These are phyloP conservation scores for Magnusiomyces fungicola DNA, from an alignment of 1,139 yeast species.

Conservation along the genomic window DNA sequence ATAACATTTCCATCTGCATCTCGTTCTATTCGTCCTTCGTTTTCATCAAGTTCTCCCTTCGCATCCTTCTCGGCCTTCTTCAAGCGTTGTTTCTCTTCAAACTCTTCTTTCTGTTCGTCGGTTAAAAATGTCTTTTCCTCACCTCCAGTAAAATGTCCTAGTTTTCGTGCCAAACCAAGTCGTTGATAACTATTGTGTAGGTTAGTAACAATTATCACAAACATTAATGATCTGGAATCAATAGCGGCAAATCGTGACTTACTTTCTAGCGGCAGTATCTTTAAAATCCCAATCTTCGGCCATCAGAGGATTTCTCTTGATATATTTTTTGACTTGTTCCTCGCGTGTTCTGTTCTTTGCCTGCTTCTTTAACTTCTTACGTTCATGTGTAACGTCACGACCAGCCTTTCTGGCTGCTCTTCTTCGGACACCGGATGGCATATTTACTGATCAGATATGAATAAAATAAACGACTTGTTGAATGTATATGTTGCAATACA, in stretches of 20 bases:
- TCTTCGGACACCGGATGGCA: conserved; percentile 59
- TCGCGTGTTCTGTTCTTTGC: conserved; percentile 64
- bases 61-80: conserved; percentile 32
- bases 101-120: conserved; percentile 27
- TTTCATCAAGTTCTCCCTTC: conserved; percentile 50
- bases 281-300: conserved; percentile 86
- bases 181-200: conserved; percentile 36
- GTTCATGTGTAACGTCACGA: conserved; percentile 13
- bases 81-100: conserved; percentile 25
- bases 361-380: conserved; percentile 45
- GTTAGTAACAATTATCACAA: background rate
- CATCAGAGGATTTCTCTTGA: conserved; percentile 67
- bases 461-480: background rate
- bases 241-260: conserved; percentile 16
- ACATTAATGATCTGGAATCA: conserved; percentile 11
- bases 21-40: conserved; percentile 73
- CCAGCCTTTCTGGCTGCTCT: conserved; percentile 71
- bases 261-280: conserved; percentile 71
- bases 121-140: conserved; percentile 32
- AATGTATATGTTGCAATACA: no score
- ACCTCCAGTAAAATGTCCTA: conserved; percentile 49
- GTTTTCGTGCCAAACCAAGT: conserved; percentile 63
- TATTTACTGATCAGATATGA: conserved; percentile 13
- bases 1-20: conserved; percentile 66
- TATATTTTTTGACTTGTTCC: conserved; percentile 55